Percentiles rank a stretch among this genome's conserved stretches.
Conservation (phyloP, 1,284 basidiomycete genomes). For the Xanthoconium separans region DNA sequence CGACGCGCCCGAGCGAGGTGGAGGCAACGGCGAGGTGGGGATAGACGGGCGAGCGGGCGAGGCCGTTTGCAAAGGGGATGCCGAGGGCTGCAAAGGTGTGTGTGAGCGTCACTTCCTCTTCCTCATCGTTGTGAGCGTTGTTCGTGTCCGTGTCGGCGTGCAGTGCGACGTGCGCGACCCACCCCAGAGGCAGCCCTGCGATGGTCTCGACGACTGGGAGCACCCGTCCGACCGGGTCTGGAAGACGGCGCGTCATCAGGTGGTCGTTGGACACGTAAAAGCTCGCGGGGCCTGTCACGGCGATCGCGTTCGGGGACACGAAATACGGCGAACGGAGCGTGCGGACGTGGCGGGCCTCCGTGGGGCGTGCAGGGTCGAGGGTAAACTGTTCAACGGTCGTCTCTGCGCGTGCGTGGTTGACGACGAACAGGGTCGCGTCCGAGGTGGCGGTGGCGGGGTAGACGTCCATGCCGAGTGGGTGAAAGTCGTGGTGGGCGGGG, state of each 20-base stretch:
- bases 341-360: slow-evolving; percentile 49
- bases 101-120: slow-evolving; percentile 24
- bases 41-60: slow-evolving; percentile 53
- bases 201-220: slow-evolving; percentile 56
- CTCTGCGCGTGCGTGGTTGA: slow-evolving; percentile 60
- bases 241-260: slow-evolving; percentile 60
- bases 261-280: slow-evolving; percentile 76
- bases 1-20: slow-evolving; percentile 46
- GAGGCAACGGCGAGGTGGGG: slow-evolving; percentile 55
- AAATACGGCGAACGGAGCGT: slow-evolving; percentile 57
- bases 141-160: no score
- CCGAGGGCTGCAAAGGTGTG: slow-evolving; percentile 44
- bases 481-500: slow-evolving; percentile 50
- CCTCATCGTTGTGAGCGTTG: slow-evolving; percentile 4
- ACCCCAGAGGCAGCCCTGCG: slow-evolving; percentile 55
- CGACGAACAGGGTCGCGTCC: slow-evolving; percentile 53
- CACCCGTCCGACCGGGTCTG: slow-evolving; percentile 44
- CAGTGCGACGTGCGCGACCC: slow-evolving; percentile 55
- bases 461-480: slow-evolving; percentile 55
- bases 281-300: slow-evolving; percentile 56
- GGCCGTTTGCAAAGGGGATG: slow-evolving; percentile 67
- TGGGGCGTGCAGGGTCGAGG: slow-evolving; percentile 43
- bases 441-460: slow-evolving; percentile 47
- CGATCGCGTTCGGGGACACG: slow-evolving; percentile 62
- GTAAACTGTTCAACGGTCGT: slow-evolving; percentile 66